Base-by-base conservation (phyloP, 371 early-diverging fungal species). In the Mycotypha africana region DNA sequence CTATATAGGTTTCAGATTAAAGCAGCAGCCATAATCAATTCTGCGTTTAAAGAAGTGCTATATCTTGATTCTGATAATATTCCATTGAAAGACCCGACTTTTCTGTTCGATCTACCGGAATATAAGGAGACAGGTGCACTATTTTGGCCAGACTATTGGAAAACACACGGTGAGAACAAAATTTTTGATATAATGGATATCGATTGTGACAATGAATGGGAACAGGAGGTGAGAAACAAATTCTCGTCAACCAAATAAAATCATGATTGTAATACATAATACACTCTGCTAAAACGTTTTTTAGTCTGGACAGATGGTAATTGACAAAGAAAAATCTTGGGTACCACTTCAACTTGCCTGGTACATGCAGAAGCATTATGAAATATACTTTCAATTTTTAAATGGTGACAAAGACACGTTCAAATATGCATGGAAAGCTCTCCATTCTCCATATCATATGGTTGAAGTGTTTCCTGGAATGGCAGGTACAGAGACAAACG, bases 121-220 rank as follows among this genome's bases (percentile, higher is more conserved):
- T 81, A 65, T 41, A 49, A 54, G 32, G 25, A 39, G n/a, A 68
- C 58, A 8, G 78, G 79, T 21, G 75, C 73, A 0, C 34, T 81
- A 20, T 74, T 81, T 32, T 81, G 81, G 81, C 74, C 74, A 0
- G 81, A 81, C 43, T 78, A 65, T 39, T 77, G 80, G 69, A 72
- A 67, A 57, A 72, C 72, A 17, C 63, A 68, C 24, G 60, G 52
- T 11, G 72, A 67, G 16, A 72, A 72, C 31, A 60, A 45, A 11
- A 68, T 72, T 8, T 68, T 63, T 49, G 60, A 67, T 31, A 49
- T 72, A 1, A 30, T 72, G 16, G 44, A 59, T 36, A 53, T 72
- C 21, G 22, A 41, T 11, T 72, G 72, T 35, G 21, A 55, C 12
- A 62, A 72, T 41, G 66, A 62, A 45, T 72, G 72, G 72, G 72